phyloP scores from a whole-genome alignment of 139 green algal genomes.

The Chlorella sorokiniana region DNA sequence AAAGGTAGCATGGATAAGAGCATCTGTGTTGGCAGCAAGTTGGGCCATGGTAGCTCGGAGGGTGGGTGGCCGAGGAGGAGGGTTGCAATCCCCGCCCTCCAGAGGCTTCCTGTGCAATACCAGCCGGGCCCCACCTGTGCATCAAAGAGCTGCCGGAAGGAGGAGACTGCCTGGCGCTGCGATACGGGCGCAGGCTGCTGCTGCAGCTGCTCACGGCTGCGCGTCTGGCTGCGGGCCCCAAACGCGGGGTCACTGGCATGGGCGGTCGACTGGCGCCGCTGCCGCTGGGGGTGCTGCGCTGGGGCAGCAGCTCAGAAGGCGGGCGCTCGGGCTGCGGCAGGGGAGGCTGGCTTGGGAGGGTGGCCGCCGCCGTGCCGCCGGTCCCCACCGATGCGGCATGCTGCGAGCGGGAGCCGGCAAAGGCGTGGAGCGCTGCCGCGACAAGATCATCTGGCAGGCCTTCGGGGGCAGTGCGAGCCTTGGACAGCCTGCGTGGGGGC shows the following conservation, averaged over 20 bases:
- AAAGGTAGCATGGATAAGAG: not conserved
- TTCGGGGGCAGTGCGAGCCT: conserved; percentile 4
- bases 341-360: not conserved
- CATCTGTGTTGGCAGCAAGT: too few relatives aligned
- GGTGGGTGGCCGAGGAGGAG: too few relatives aligned
- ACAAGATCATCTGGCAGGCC: conserved; percentile 2
- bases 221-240: not conserved
- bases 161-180: not conserved
- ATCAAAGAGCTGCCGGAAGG: conserved; percentile 18
- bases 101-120: not conserved
- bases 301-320: not conserved
- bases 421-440: not conserved
- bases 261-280: not conserved
- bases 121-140: not conserved
- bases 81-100: too few relatives aligned
- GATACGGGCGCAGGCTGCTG: not conserved
- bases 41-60: too few relatives aligned
- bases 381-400: not conserved
- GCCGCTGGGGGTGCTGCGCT: not conserved
- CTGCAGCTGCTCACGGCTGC: not conserved
- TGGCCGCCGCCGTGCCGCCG: not conserved
- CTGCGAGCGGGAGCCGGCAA: not conserved
- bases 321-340: not conserved
- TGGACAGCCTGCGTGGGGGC: not conserved
- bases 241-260: not conserved